phyloP scores from a whole-genome alignment of 2,329 filamentous ascomycete species.

The Fusarium pseudograminearum region DNA sequence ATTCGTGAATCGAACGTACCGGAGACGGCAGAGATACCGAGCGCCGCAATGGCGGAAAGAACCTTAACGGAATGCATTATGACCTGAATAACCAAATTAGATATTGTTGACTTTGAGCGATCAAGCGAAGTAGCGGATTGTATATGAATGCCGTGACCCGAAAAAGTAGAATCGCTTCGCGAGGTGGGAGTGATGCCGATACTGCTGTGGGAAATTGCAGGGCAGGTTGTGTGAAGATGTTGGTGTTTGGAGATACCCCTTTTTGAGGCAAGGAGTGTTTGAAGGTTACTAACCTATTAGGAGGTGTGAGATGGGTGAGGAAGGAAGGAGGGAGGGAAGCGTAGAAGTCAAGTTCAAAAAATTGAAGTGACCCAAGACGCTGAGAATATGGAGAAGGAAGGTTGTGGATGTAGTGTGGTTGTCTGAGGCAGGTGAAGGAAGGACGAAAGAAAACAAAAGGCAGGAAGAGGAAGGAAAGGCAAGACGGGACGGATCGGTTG shows the following conservation, averaged over 20 bases:
- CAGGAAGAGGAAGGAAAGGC: slow-evolving; percentile 22
- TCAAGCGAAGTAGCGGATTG: slow-evolving; percentile 7
- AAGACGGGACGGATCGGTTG: slow-evolving; percentile 17
- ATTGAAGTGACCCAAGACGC: slow-evolving; percentile 18
- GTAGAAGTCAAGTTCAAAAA: slow-evolving; percentile 27
- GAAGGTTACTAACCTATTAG: slow-evolving; percentile 42
- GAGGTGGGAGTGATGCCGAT: slow-evolving; percentile 33
- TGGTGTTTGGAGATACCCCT: slow-evolving; percentile 16
- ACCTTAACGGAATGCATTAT: slow-evolving; percentile 62
- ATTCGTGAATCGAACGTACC: slow-evolving; percentile 52
- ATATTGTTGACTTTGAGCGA: slow-evolving; percentile 4
- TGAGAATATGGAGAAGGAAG: slow-evolving; percentile 21
- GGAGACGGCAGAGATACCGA: slow-evolving; percentile 56
- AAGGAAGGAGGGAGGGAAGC: not conserved
- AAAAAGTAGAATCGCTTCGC: slow-evolving; percentile 7
- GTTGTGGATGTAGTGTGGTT: slow-evolving; percentile 22
- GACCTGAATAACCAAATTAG: slow-evolving; percentile 48
- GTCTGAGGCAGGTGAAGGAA: slow-evolving; percentile 16
- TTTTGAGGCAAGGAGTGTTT: not conserved
- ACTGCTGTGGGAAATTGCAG: not conserved
- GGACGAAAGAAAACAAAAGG: slow-evolving; percentile 35
- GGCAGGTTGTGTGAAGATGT: not conserved
- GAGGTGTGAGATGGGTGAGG: slow-evolving; percentile 9
- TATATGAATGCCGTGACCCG: slow-evolving; percentile 29
- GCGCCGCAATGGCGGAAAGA: slow-evolving; percentile 60